These are phyloP conservation scores for Cryphonectria parasitica DNA, from an alignment of 2,329 filamentous ascomycete species.

Conservation along the genomic window DNA sequence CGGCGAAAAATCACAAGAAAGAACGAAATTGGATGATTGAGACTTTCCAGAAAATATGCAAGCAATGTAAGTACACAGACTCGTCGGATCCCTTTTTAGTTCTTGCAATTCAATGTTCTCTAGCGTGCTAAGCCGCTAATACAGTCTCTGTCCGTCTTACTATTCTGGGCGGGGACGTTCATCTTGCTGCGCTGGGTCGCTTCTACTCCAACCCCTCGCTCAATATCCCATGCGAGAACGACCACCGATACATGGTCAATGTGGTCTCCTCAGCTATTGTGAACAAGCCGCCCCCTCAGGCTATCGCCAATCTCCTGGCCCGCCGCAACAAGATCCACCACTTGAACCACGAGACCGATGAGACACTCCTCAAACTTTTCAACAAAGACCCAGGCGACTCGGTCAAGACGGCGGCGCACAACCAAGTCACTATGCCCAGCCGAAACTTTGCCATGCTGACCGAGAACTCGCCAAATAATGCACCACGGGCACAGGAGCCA, in stretches of 20 bases:
- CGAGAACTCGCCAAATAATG: conserved; percentile 74
- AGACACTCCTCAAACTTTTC: conserved; percentile 93
- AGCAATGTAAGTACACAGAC: conserved; percentile 56
- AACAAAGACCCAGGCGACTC: conserved; percentile 79
- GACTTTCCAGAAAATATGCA: conserved; percentile 80
- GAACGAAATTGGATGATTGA: conserved; percentile 81
- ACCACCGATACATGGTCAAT: conserved; percentile 95
- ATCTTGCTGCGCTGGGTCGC: conserved; percentile 86
- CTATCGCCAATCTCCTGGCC: conserved; percentile 87
- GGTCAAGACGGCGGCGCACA: conserved; percentile 74
- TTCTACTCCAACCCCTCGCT: conserved; percentile 91
- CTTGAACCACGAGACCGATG: conserved; percentile 74
- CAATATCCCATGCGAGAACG: conserved; percentile 74
- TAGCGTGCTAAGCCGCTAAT: neutral
- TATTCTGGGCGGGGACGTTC: conserved; percentile 92
- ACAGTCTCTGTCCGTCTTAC: conserved; percentile 79
- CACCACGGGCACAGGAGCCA: conserved; percentile 18
- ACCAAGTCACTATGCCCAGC: conserved; percentile 87
- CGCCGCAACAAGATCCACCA: conserved; percentile 84
- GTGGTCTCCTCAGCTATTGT: conserved; percentile 93
- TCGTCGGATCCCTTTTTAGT: too few relatives aligned
- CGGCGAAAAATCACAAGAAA: conserved; percentile 85
- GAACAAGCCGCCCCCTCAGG: conserved; percentile 88
- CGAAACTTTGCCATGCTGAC: conserved; percentile 92
- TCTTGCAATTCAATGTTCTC: neutral